Percentiles rank a stretch among this genome's conserved stretches.
These are phyloP conservation scores for Trametes cubensis DNA, from an alignment of 768 basidiomycete species.

Conservation along the genomic window DNA sequence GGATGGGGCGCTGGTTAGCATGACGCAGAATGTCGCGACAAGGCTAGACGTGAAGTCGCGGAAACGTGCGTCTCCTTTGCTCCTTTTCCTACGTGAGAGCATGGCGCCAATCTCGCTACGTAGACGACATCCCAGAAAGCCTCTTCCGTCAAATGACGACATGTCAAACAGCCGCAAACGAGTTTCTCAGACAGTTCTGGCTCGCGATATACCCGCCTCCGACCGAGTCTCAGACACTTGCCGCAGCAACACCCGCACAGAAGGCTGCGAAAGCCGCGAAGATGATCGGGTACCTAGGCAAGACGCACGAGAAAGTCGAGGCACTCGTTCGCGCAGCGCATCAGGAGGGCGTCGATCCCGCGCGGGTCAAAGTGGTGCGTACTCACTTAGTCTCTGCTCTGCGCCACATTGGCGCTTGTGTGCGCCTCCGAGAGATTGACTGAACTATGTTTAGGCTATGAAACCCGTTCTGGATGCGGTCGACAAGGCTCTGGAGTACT, in stretches of 20 bases:
- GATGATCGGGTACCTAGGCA: slow-evolving; percentile 83
- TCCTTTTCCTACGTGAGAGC: background rate
- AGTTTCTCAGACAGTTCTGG: slow-evolving; percentile 98
- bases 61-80: slow-evolving; percentile 54
- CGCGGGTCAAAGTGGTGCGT: slow-evolving; percentile 66
- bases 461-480: slow-evolving; percentile 74
- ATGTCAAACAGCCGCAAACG: slow-evolving; percentile 91
- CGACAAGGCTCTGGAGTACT: slow-evolving; percentile 67
- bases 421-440: background rate
- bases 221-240: slow-evolving; percentile 54
- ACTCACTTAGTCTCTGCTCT: background rate
- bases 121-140: slow-evolving; percentile 80
- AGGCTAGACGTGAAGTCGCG: slow-evolving; percentile 66
- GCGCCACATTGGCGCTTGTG: background rate
- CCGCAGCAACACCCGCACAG: slow-evolving; percentile 62
- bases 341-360: slow-evolving; percentile 61
- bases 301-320: slow-evolving; percentile 80
- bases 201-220: slow-evolving; percentile 78
- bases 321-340: slow-evolving; percentile 70
- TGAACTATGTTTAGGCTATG: slow-evolving; percentile 57
- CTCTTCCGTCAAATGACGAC: slow-evolving; percentile 84
- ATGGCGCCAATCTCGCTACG: background rate
- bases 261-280: slow-evolving; percentile 78
- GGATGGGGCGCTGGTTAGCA: slow-evolving; percentile 66
- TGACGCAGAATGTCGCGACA: slow-evolving; percentile 81